Evolutionary conservation across 495 filamentous ascomycete species (phyloP).

Genomic region (Talaromyces liani): DNA sequence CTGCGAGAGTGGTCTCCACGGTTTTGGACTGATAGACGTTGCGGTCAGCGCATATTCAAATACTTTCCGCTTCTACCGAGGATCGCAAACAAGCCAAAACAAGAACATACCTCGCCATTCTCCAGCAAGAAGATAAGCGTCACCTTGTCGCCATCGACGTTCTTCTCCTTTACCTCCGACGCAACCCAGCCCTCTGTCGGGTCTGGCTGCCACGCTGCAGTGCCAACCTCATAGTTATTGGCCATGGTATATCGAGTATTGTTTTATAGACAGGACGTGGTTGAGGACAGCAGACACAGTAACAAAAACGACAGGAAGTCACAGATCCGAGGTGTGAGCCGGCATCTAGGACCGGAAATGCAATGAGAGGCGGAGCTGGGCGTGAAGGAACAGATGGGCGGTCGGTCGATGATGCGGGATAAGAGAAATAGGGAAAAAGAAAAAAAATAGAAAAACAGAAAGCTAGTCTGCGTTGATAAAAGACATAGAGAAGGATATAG

Average conservation of each 20-base stretch:
- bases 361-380: neutral
- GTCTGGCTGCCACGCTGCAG: conserved; percentile 97
- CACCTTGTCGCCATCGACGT: conserved; percentile 76
- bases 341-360: conserved; percentile 9
- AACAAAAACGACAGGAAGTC: conserved; percentile 8
- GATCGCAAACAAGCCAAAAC: neutral
- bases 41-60: conserved; percentile 18
- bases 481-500: neutral
- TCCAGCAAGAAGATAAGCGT: conserved; percentile 76
- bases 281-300: neutral
- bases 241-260: conserved; percentile 53
- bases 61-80: neutral
- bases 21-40: conserved; percentile 54
- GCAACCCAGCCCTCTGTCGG: conserved; percentile 91
- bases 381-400: neutral
- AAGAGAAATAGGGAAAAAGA: neutral
- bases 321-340: neutral
- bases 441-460: neutral
- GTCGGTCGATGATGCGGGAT: neutral
- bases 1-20: conserved; percentile 73
- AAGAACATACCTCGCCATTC: conserved; percentile 76
- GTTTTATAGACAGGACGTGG: neutral
- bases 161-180: conserved; percentile 87
- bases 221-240: conserved; percentile 95
- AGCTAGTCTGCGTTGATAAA: neutral